A percentile compares a stretch with the other conserved stretches of the same genome.
Evolutionary conservation across 345 rosid genomes (phyloP).

Genomic region (Stellera chamaejasme): DNA sequence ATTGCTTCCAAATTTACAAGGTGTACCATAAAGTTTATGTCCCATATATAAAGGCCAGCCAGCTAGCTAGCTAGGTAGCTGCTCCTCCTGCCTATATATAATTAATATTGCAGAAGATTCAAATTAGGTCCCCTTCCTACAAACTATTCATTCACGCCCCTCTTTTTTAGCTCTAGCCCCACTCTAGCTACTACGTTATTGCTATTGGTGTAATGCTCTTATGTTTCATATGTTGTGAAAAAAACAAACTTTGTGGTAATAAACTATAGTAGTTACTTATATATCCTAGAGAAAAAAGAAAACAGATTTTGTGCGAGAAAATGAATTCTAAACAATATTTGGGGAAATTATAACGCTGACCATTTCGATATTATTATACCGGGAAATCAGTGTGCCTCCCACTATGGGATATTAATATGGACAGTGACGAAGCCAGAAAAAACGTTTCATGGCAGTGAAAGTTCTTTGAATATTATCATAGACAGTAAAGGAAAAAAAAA

Average conservation of each 20-base stretch:
- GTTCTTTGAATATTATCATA: too few species aligned
- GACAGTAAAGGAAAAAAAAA: too few species aligned
- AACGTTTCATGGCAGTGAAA: too few species aligned
- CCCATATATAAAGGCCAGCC: background rate
- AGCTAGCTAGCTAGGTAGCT: background rate
- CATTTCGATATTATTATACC: too few species aligned
- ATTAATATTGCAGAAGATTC: background rate
- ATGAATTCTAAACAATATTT: constrained; percentile 6
- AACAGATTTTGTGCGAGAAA: constrained; percentile 13
- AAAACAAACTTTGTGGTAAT: background rate
- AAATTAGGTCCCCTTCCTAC: background rate
- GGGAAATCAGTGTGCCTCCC: constrained; percentile 10
- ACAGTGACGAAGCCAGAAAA: too few species aligned
- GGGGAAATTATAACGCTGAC: too few species aligned
- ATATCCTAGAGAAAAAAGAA: background rate
- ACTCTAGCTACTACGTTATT: too few species aligned
- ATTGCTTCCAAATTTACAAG: background rate
- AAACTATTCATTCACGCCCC: too few species aligned
- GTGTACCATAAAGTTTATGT: background rate
- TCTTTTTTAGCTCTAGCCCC: too few species aligned
- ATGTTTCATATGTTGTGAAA: background rate
- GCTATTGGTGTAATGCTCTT: background rate
- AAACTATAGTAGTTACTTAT: background rate
- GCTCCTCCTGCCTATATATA: background rate
- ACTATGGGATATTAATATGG: constrained; percentile 5